phyloP scores from a whole-genome alignment of 106 monocot genomes.

The Hemerocallis citrina region DNA sequence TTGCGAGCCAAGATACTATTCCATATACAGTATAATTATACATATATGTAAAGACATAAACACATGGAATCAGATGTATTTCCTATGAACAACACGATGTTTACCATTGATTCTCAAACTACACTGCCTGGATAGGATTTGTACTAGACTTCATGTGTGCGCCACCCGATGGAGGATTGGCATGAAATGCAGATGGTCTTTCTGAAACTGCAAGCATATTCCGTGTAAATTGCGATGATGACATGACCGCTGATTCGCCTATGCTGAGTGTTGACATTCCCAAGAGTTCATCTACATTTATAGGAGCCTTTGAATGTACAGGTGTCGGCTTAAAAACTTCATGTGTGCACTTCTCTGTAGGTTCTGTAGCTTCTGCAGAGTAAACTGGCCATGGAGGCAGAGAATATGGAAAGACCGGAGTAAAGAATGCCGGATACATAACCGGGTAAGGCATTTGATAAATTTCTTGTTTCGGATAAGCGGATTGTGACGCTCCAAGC shows the following conservation, averaged over 20 bases:
- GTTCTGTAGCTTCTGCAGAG: too few relatives aligned
- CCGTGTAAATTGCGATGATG: slow-evolving; percentile 19
- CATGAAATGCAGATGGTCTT: slow-evolving; percentile 81
- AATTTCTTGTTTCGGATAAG: slow-evolving; percentile 23
- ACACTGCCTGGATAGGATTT: slow-evolving; percentile 29
- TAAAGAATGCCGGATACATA: slow-evolving; percentile 52
- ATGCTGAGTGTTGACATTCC: slow-evolving; percentile 74
- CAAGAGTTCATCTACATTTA: slow-evolving; percentile 62
- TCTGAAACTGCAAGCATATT: slow-evolving; percentile 37
- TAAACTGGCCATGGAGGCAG: slow-evolving; percentile 42
- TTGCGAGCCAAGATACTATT: background rate
- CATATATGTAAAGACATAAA: background rate
- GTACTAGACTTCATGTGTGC: slow-evolving; percentile 32
- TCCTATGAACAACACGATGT: slow-evolving; percentile 3
- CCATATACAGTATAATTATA: background rate
- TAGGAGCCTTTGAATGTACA: slow-evolving; percentile 53
- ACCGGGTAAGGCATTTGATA: slow-evolving; percentile 35
- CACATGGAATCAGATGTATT: background rate
- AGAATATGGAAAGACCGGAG: slow-evolving; percentile 42
- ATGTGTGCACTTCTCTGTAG: slow-evolving; percentile 21
- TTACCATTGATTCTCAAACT: background rate
- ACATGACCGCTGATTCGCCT: slow-evolving; percentile 23
- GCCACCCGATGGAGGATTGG: slow-evolving; percentile 39
- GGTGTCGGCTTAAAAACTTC: slow-evolving; percentile 74
- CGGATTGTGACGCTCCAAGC: slow-evolving; percentile 20